Base-by-base conservation (phyloP, 129 eudicot genomes). In the Rutidosis leptorrhynchoides region DNA sequence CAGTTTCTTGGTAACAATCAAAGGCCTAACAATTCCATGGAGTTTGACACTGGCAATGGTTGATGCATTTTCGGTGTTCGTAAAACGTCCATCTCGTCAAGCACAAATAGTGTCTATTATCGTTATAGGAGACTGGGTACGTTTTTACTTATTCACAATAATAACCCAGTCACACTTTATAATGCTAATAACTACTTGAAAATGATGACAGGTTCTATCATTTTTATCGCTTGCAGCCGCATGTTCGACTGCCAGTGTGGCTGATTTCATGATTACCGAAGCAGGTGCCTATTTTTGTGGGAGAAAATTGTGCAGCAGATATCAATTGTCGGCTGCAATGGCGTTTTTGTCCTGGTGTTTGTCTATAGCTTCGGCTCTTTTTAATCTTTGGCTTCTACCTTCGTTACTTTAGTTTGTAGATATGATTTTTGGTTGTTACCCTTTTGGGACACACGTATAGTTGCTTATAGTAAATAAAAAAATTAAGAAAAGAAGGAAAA, bases 21-120 rank as follows among this genome's bases (percentile, higher is more conserved):
- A 86, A 90, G 97, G 99, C 32, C 81, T 94, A 80, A 84, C 89
- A 28, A 87, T 89, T 66, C 97, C 99, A 17, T 94, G 99, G 97
- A 94, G 99, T 75, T 74, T 86, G 66, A 86, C 90, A 6, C 59
- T 94, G 42, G 95, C 94, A 48, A 33, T 87, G 74, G 90, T 83
- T 17, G 99, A 94, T 74, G 87, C 78, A 6, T 89, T 86, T 59
- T 83, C 90, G 0, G 83, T 94, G 55, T 82, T 89, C 29, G 58
- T 89, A 21, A 94, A 89, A 71, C 85, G 82, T n/a, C 85, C 93
- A 15, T 58, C 97, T 76, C 93, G 82, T 43, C 95, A 84, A 67
- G 73, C 70, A 7, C 97, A 88, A 67, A 53, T 89, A 64, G 70
- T 94, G 49, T 77, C 80, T 9, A 68, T 84, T 53, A 83, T 94